A percentile compares a stretch with the other conserved stretches of the same genome.
These are phyloP conservation scores for Trichosanthes cucumerina DNA, from an alignment of 306 rosid species.

Conservation along the genomic window DNA sequence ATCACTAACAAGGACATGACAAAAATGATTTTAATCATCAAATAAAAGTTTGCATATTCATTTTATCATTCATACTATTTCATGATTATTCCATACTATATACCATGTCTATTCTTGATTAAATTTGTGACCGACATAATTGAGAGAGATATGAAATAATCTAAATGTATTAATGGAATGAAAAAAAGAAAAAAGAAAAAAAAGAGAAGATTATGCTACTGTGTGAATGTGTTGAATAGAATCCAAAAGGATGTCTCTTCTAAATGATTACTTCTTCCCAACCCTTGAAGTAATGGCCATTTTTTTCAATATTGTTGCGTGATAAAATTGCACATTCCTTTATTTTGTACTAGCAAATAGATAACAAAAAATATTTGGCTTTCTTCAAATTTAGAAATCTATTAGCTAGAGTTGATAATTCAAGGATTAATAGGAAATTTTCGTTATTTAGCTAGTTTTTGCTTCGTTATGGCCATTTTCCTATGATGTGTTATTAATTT, in stretches of 20 bases:
- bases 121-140: neutral
- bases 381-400: neutral
- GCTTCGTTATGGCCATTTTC: neutral
- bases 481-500: neutral
- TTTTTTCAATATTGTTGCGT: slow-evolving; percentile 6
- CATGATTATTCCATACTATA: neutral
- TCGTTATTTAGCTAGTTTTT: neutral
- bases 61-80: neutral
- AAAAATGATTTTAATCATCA: too few relatives aligned
- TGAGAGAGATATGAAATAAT: neutral
- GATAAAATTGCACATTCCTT: neutral
- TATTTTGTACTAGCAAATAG: neutral
- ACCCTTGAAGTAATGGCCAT: neutral
- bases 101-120: neutral
- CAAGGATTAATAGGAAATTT: neutral
- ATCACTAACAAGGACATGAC: too few relatives aligned
- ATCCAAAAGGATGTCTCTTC: neutral
- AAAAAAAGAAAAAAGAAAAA: too few relatives aligned
- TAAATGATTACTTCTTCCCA: slow-evolving; percentile 2
- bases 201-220: neutral
- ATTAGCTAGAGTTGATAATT: neutral
- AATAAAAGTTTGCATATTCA: too few relatives aligned
- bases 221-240: slow-evolving; percentile 2
- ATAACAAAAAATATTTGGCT: too few relatives aligned
- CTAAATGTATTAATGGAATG: neutral